Conservation (phyloP, 306 rosid genomes). For the Fragaria nilgerrensis region DNA sequence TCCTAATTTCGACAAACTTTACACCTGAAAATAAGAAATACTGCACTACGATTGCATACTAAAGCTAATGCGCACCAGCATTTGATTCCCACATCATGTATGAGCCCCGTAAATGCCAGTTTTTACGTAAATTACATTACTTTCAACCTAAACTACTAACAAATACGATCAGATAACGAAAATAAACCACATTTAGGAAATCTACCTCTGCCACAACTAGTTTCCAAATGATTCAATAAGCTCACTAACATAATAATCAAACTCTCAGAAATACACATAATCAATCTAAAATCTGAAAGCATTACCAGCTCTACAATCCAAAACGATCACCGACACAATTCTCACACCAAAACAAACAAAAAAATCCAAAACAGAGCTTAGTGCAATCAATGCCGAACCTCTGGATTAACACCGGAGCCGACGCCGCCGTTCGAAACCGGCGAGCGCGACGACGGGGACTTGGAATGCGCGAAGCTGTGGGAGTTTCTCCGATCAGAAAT, state of each 20-base stretch:
- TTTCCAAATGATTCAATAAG: background rate
- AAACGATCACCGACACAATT: slow-evolving; percentile 8
- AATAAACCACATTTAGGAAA: background rate
- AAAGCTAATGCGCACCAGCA: background rate
- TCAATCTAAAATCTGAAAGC: background rate
- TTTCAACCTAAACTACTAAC: background rate
- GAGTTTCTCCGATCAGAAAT: slow-evolving; percentile 74
- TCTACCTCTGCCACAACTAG: background rate
- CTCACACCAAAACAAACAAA: background rate
- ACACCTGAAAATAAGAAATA: background rate
- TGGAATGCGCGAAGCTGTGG: slow-evolving; percentile 54
- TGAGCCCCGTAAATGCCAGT: background rate
- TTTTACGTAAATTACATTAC: background rate
- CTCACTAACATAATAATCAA: background rate
- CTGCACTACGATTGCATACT: background rate
- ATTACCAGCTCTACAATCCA: slow-evolving; percentile 2
- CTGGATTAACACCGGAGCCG: slow-evolving; percentile 42
- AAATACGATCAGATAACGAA: background rate
- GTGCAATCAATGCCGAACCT: slow-evolving; percentile 36
- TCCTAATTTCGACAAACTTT: background rate
- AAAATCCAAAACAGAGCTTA: background rate
- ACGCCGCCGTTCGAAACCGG: slow-evolving; percentile 52
- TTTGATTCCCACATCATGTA: background rate
- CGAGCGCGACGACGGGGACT: slow-evolving; percentile 39
- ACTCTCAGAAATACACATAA: background rate